Evolutionary conservation across 2,329 filamentous ascomycete species (phyloP).

Genomic region (Fusarium bulbicola): DNA sequence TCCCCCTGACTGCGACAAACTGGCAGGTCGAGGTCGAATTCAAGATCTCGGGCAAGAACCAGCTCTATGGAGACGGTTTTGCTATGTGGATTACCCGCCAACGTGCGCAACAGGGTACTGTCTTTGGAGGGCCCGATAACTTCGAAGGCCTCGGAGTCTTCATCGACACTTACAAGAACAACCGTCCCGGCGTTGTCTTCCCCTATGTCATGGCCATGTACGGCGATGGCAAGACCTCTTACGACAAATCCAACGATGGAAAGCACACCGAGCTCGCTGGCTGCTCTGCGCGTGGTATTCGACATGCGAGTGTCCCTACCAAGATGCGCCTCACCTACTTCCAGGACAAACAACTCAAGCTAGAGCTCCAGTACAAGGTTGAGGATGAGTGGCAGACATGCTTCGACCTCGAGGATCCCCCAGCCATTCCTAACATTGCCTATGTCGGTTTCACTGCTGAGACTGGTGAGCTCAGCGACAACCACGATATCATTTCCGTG

Average conservation of each 20-base stretch:
- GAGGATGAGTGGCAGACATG: slow-evolving; percentile 90
- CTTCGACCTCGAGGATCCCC: slow-evolving; percentile 77
- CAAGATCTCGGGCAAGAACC: slow-evolving; percentile 87
- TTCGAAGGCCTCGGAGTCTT: slow-evolving; percentile 97
- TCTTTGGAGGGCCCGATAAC: slow-evolving; percentile 87
- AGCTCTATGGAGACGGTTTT: slow-evolving; percentile 94
- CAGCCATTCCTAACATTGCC: slow-evolving; percentile 79
- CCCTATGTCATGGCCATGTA: slow-evolving; percentile 99
- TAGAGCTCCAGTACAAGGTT: slow-evolving; percentile 94
- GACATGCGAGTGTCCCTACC: slow-evolving; percentile 80
- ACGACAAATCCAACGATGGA: slow-evolving; percentile 94
- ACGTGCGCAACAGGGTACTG: slow-evolving; percentile 79
- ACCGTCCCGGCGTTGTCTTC: slow-evolving; percentile 93
- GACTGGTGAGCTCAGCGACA: slow-evolving; percentile 95
- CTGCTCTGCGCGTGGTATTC: slow-evolving; percentile 92
- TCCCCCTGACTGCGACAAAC: slow-evolving; percentile 95
- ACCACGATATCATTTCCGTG: slow-evolving; percentile 94
- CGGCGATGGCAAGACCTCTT: slow-evolving; percentile 86
- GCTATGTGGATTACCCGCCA: slow-evolving; percentile 98
- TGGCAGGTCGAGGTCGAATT: slow-evolving; percentile 99
- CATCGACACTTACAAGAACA: slow-evolving; percentile 99
- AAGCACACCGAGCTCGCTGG: slow-evolving; percentile 93
- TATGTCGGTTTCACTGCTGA: slow-evolving; percentile 85
- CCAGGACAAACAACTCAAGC: slow-evolving; percentile 88
- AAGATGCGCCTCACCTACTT: slow-evolving; percentile 94